Conservation (phyloP, 2,329 filamentous ascomycete genomes). For the Exophiala xenobiotica region DNA sequence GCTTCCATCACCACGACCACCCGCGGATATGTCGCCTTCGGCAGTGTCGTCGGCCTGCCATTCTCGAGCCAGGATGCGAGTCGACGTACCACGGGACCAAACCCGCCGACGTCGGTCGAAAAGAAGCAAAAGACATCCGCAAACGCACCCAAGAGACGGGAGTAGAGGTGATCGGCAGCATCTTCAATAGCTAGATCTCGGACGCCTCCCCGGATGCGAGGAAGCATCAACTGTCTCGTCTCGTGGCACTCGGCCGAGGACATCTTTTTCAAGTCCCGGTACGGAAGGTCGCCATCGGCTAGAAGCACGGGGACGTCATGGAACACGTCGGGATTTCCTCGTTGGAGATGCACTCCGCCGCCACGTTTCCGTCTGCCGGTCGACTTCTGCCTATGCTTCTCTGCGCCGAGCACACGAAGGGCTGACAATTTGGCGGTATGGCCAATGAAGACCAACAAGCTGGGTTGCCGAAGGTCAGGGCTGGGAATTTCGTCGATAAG, state of each 20-base stretch:
- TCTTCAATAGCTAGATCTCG: constrained; percentile 5
- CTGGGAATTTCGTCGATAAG: constrained; percentile 28
- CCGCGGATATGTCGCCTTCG: constrained; percentile 25
- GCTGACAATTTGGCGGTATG: constrained; percentile 30
- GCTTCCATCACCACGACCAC: constrained; percentile 32
- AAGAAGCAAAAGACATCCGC: constrained; percentile 35
- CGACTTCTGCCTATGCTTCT: constrained; percentile 21
- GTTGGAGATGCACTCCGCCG: constrained; percentile 30
- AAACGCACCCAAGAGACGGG: constrained; percentile 30
- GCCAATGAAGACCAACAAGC: constrained; percentile 29
- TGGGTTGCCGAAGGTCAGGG: constrained; percentile 25
- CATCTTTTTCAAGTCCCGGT: constrained; percentile 15
- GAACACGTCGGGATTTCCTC: constrained; percentile 27
- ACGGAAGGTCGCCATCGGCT: constrained; percentile 24
- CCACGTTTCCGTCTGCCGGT: constrained; percentile 16
- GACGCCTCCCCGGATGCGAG: constrained; percentile 9
- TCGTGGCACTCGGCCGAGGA: constrained; percentile 22
- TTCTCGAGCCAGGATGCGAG: constrained; percentile 29
- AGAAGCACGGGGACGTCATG: constrained; percentile 28
- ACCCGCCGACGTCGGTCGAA: constrained; percentile 30
- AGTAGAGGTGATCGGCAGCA: constrained; percentile 26
- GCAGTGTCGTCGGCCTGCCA: constrained; percentile 21
- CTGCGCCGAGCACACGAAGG: constrained; percentile 27
- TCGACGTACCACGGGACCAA: constrained; percentile 27
- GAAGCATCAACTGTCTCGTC: constrained; percentile 18